phyloP scores from a whole-genome alignment of 495 filamentous ascomycete species.

The Pyrenula aspistea region DNA sequence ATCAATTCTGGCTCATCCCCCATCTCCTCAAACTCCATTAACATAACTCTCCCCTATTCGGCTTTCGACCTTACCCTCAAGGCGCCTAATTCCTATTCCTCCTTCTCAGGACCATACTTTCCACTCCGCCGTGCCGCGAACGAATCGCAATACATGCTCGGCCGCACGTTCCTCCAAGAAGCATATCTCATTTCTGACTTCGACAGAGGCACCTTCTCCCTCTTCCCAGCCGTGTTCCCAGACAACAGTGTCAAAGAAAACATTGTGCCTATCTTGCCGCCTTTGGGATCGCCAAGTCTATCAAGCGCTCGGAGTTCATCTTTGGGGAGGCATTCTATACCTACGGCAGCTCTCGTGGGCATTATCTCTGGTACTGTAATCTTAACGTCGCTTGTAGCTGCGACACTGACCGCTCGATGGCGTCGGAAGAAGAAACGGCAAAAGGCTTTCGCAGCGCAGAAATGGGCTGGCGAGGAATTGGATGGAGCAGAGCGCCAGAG shows the following conservation, averaged over 20 bases:
- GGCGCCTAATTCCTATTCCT: constrained; percentile 32
- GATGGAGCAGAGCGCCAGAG: background rate
- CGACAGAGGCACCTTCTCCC: constrained; percentile 36
- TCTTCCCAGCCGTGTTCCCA: constrained; percentile 10
- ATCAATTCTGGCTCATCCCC: constrained; percentile 25
- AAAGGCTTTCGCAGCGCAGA: background rate
- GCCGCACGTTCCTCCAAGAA: constrained; percentile 51
- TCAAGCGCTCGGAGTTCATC: background rate
- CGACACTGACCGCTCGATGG: background rate
- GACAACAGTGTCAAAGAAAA: background rate
- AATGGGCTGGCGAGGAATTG: background rate
- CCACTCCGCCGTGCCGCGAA: constrained; percentile 32
- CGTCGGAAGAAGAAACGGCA: background rate
- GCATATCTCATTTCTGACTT: constrained; percentile 48
- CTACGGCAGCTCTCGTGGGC: background rate
- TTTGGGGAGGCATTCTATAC: background rate
- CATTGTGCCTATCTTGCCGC: background rate
- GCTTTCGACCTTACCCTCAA: constrained; percentile 42
- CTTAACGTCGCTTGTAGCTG: background rate
- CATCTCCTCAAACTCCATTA: constrained; percentile 32
- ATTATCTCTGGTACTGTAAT: background rate
- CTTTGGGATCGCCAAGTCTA: background rate
- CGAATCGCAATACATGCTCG: constrained; percentile 38
- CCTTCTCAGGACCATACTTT: constrained; percentile 31
- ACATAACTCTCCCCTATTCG: constrained; percentile 44